Evolutionary conservation across 768 basidiomycete species (phyloP), one percentile per base, ranked within the genome.

Genomic region (Tricholoma furcatifolium): DNA sequence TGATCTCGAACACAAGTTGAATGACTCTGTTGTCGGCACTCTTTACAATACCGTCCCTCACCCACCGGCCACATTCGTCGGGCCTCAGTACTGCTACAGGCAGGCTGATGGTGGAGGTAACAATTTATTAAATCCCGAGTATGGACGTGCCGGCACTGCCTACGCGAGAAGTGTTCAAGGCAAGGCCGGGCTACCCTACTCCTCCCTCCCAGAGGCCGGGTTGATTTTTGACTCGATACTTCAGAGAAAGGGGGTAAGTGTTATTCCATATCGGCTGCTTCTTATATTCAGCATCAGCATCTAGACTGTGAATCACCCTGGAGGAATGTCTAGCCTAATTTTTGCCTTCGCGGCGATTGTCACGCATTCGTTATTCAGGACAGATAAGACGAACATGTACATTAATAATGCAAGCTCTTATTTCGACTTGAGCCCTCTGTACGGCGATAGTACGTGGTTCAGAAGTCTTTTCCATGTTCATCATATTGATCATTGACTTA

Each of bases 311-410:
- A 40, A 70, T 21, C 81, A 83, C 60, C 72, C 76, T 5, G 76
- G 74, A 4, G 85, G 85, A 15, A 74, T 83, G 51, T 84, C 82
- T 14, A 79, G 76, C 58, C 60, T 84, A 39, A 78, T 81, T 58
- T 87, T 87, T 58, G 81, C 85, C 3, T 85, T 84, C 54, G 85
- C 85, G 3, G 71, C 82, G 40, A 67, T 87, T 34, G 74, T 87
- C 52, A 84, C 80, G 43, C 85, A 87, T 66, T 75, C 73, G 7
- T 67, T 83, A 17, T 85, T 83, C 73, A 65, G 75, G 40, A 81
- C 81, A 1, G 69, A 76, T 56, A 63, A 60, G 14, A 53, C 57
- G 2, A 73, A 81, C 57, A 69, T 66, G 60, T 72, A 67, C 38
- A 69, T 75, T 62, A 84, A 84, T 67, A 68, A 77, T 48, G 76